Base-by-base conservation (phyloP, 495 filamentous ascomycete genomes). In the Chaetomium fimeti region DNA sequence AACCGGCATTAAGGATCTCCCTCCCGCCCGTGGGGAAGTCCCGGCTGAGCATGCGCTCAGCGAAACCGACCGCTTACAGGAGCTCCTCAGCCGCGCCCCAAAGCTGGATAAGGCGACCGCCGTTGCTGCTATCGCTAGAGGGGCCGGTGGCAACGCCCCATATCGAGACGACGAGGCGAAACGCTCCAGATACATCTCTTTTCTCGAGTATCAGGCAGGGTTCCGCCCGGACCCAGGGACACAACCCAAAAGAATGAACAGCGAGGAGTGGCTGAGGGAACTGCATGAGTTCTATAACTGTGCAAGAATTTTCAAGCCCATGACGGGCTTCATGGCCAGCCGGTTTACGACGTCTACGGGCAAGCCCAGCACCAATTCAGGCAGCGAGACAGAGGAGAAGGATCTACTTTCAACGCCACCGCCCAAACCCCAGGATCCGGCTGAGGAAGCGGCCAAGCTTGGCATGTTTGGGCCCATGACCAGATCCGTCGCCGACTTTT, bases 401-500 rank as follows among this genome's bases (percentile, higher is more conserved):
- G 70, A 80, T 1, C 71, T 88, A 12, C 70, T 93, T 0, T 78
- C 76, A 24, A 82, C 76, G 38, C 86, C 87, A 0, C 72, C 79
- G 12, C 79, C 82, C 43, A 96, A 90, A 68, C 81, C 83, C 2
- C 82, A 88, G 61, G 88, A 94, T 65, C 91, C 93, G 0, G 91
- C 91, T 4, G 90, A 91, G 64, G 86, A 90, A 66, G 94, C 94
- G 6, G 94, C 94, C n/a, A 88, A 84, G 64, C 73, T 97, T 68
- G 92, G 92, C 28, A 96, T 98, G 92, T 98, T 91, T 75, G 94
- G 94, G 0, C 82, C 86, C 2, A 82, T 97, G 85, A 98, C 94
- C 3, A 79, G 94, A 52, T 85, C 81, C 8, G 78, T 80, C 2
- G 64, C 83, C n/a, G 83, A 87, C 7, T 97, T 96, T 70, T 89